Conservation (phyloP, 2,329 filamentous ascomycete species). For the Periconia macrospinosa region DNA sequence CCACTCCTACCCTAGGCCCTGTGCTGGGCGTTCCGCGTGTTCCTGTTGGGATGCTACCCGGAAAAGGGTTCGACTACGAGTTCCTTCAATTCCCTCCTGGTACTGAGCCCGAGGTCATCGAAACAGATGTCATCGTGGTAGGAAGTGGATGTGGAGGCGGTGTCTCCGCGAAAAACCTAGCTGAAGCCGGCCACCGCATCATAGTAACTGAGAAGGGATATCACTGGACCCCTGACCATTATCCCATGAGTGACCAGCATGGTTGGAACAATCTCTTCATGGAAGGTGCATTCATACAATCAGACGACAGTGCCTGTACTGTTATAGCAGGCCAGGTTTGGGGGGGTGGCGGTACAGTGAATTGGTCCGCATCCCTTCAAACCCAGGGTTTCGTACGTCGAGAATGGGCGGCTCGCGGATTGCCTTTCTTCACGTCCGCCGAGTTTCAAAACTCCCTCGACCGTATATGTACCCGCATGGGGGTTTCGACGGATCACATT, state of each 20-base stretch:
- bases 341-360: conserved; percentile 86
- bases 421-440: conserved; percentile 72
- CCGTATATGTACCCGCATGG: conserved; percentile 77
- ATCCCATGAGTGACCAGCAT: conserved; percentile 71
- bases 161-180: conserved; percentile 77
- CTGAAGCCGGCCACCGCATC: conserved; percentile 74
- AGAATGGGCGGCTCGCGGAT: conserved; percentile 74
- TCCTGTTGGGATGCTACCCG: conserved; percentile 58
- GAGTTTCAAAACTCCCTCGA: conserved; percentile 81
- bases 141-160: conserved; percentile 86
- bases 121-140: conserved; percentile 82
- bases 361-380: conserved; percentile 73
- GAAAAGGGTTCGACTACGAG: conserved; percentile 57
- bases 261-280: conserved; percentile 70
- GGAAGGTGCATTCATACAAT: conserved; percentile 63
- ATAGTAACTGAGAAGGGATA: conserved; percentile 83
- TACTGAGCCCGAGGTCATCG: conserved; percentile 60
- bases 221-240: conserved; percentile 70
- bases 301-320: conserved; percentile 52
- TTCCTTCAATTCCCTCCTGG: conserved; percentile 65
- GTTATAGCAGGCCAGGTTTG: conserved; percentile 72
- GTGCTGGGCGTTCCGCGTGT: conserved; percentile 62
- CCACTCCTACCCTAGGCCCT: conserved; percentile 57
- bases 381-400: conserved; percentile 75
- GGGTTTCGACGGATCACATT: conserved; percentile 67